Evolutionary conservation across 768 basidiomycete genomes (phyloP), one percentile per base, ranked within the genome.

Genomic region (Fistulinella prunicolor): DNA sequence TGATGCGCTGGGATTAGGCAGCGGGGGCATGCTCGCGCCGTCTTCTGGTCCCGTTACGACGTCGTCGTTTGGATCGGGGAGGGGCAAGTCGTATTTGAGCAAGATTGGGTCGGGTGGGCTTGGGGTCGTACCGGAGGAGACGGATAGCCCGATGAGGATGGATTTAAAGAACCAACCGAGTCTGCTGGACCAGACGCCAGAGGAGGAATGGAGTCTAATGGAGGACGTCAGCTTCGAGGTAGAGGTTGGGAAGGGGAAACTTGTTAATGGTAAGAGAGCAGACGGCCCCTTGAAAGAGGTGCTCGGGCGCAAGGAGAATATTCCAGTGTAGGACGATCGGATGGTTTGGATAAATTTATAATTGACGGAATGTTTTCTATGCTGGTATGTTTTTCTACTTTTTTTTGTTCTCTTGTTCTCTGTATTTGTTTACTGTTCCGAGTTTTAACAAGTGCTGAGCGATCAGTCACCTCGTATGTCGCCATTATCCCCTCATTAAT

Each of bases 1-100:
- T 58, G 90, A 93, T 66, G 75, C 87, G 10, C 66, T 88, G 22
- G 85, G 85, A 0, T 60, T 86, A 26, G 74, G 74, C 0, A 63
- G 67, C 9, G 68, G 69, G 13, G 52, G 58, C 6, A 48, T 65
- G 16, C 58, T 74, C 2, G 59, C 70, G 4, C 65, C 75, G 17
- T n/a, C 58, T 23, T 46, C 59, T 16, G 13, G 17, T n/a, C 21
- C 51, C 14, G 48, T 10, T 19, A 14, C 24, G 17, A 26, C 49
- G n/a, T 29, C 28, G 16, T 13, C 50, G 14, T 3, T n/a, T 24
- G 56, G 53, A 14, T 28, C 50, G 6, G 80, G 76, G 50, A 64
- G 73, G n/a, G 73, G 76, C 3, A 76, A 75, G 69, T 80, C 77
- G 2, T 72, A 75, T 3, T 77, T 82, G 34, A 71, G 64, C 49